Evolutionary conservation across 768 basidiomycete genomes (phyloP).

Genomic region (Rhizopogon vulgaris): DNA sequence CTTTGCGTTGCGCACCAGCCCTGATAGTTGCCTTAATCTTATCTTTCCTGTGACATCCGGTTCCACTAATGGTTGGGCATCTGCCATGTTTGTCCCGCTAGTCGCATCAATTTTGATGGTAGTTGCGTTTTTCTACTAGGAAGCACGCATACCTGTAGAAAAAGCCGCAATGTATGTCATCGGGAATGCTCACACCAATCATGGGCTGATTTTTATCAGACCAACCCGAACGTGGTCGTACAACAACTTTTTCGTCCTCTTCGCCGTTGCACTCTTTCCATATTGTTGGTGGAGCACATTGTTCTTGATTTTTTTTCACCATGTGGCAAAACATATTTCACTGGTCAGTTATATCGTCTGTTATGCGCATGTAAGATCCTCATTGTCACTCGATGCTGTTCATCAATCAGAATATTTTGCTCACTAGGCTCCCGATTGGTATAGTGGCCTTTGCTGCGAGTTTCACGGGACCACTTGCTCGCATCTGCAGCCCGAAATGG

Average conservation of each 20-base stretch:
- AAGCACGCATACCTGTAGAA: conserved; percentile 32
- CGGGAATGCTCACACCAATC: not conserved
- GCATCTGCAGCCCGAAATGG: conserved; percentile 34
- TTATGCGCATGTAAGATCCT: conserved; percentile 31
- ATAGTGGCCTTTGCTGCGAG: conserved; percentile 30
- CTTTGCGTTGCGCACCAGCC: not conserved
- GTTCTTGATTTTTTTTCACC: conserved; percentile 28
- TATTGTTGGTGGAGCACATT: conserved; percentile 37
- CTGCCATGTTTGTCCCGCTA: conserved; percentile 37
- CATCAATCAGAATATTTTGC: not conserved
- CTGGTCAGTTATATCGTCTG: conserved; percentile 35
- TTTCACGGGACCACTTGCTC: conserved; percentile 34
- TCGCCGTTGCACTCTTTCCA: conserved; percentile 31
- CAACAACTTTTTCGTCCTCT: conserved; percentile 35
- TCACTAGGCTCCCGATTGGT: conserved; percentile 35
- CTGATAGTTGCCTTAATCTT: conserved; percentile 23
- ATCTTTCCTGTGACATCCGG: conserved; percentile 20
- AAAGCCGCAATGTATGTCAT: not conserved
- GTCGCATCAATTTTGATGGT: conserved; percentile 36
- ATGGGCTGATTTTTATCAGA: conserved; percentile 12
- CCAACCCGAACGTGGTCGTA: conserved; percentile 39
- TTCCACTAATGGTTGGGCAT: conserved; percentile 45
- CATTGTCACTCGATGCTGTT: conserved; percentile 3
- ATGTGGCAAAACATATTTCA: conserved; percentile 36
- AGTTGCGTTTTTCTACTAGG: conserved; percentile 45